Conservation (phyloP, 306 rosid species). For the Cucurbita pepo region DNA sequence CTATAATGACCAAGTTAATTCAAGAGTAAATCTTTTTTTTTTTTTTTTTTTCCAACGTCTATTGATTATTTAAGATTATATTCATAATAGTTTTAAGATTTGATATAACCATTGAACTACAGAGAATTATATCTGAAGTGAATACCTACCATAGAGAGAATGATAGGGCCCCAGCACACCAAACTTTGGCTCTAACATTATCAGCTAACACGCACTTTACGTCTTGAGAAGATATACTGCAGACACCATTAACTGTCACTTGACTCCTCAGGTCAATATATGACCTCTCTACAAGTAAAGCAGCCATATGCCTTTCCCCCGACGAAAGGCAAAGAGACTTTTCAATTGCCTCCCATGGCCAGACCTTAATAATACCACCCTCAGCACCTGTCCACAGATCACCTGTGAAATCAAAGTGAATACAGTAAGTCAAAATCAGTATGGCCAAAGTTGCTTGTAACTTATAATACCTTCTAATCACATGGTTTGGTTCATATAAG, state of each 20-base stretch:
- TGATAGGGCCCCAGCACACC: constrained; percentile 65
- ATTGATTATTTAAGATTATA: not conserved
- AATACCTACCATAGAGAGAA: constrained; percentile 69
- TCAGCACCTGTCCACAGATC: constrained; percentile 96
- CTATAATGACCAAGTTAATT: not conserved
- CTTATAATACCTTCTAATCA: not conserved
- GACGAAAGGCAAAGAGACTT: constrained; percentile 79
- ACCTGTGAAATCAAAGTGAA: constrained; percentile 27
- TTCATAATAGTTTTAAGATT: not conserved
- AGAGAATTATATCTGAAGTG: not conserved
- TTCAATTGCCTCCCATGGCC: constrained; percentile 97
- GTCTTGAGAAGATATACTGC: constrained; percentile 90
- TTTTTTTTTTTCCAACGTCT: not conserved
- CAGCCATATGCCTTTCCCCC: constrained; percentile 92
- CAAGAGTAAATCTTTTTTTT: not conserved
- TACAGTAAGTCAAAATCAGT: not conserved
- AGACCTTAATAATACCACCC: constrained; percentile 71
- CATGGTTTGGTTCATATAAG: not conserved
- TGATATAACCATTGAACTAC: not conserved
- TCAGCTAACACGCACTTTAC: constrained; percentile 67
- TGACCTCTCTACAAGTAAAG: constrained; percentile 89
- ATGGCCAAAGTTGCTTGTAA: not conserved
- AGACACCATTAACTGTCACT: constrained; percentile 81
- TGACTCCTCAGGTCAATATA: constrained; percentile 63
- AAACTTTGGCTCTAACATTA: constrained; percentile 53